A percentile compares a stretch with the other conserved stretches of the same genome.
Conservation (phyloP, 2,329 filamentous ascomycete genomes). For the Colletotrichum sp. region DNA sequence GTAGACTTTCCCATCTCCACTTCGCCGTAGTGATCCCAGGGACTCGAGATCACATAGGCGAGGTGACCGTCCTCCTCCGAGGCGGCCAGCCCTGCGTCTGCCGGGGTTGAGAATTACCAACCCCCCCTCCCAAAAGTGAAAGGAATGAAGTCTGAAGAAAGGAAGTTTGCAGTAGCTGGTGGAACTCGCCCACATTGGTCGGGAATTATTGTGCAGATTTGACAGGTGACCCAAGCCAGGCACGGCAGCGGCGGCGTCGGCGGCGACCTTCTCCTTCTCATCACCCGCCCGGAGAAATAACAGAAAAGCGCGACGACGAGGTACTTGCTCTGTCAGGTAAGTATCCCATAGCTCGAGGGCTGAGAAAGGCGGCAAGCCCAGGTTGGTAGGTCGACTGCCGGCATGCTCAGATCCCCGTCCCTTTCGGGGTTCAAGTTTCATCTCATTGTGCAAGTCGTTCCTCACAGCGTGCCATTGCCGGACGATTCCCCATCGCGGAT, state of each 20-base stretch:
- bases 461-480: constrained; percentile 15
- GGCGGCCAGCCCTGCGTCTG: background rate
- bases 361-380: background rate
- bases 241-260: constrained; percentile 1
- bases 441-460: constrained; percentile 18
- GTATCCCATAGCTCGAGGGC: background rate
- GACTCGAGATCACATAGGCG: background rate
- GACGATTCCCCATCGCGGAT: constrained; percentile 7
- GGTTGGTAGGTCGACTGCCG: constrained; percentile 11
- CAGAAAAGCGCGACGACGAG: background rate
- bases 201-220: constrained; percentile 16
- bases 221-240: constrained; percentile 6
- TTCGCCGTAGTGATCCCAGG: background rate
- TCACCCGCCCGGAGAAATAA: background rate
- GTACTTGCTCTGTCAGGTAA: background rate
- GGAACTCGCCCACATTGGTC: constrained; percentile 11
- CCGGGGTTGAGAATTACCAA: background rate
- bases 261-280: constrained; percentile 1
- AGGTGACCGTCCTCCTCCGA: background rate
- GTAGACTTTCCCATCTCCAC: background rate
- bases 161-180: constrained; percentile 4
- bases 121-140: background rate
- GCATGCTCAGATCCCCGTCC: constrained; percentile 12
- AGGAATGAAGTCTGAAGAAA: background rate
- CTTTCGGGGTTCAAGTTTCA: constrained; percentile 17